These are phyloP conservation scores for Quercus cerris DNA, from an alignment of 306 rosid genomes.

Conservation along the genomic window DNA sequence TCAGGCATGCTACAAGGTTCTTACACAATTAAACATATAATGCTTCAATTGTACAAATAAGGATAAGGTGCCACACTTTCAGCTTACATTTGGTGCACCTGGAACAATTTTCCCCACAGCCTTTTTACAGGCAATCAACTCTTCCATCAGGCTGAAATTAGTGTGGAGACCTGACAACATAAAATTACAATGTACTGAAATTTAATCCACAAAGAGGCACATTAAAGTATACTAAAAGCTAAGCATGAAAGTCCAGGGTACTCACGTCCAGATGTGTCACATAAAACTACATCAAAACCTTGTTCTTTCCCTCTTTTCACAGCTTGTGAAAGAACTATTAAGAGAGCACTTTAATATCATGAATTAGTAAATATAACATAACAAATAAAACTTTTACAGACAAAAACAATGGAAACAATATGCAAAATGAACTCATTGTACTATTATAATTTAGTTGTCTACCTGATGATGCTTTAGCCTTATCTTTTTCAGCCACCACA, in stretches of 20 bases:
- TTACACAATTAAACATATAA: background rate
- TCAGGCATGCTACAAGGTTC: conserved; percentile 12
- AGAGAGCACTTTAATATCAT: conserved; percentile 43
- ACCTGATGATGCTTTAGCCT: conserved; percentile 90
- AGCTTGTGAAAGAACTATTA: conserved; percentile 90
- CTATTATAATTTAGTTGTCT: conserved; percentile 12
- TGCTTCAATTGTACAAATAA: background rate
- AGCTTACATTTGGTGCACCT: conserved; percentile 91
- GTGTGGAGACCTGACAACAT: conserved; percentile 84
- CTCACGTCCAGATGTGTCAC: conserved; percentile 99
- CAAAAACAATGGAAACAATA: conserved; percentile 2
- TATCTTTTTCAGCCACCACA: conserved; percentile 73
- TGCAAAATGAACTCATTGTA: conserved; percentile 2
- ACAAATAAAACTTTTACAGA: background rate
- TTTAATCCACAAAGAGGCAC: conserved; percentile 6
- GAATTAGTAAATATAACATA: conserved; percentile 29
- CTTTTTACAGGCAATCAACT: conserved; percentile 90
- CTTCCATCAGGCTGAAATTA: conserved; percentile 95
- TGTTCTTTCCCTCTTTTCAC: conserved; percentile 83
- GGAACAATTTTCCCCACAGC: conserved; percentile 74
- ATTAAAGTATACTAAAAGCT: conserved; percentile 16
- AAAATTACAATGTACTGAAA: conserved; percentile 14
- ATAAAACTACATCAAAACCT: conserved; percentile 79
- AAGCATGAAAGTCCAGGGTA: conserved; percentile 14
- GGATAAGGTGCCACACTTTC: background rate